Conservation (phyloP, 2,329 filamentous ascomycete genomes). For the Ascochyta lentis region DNA sequence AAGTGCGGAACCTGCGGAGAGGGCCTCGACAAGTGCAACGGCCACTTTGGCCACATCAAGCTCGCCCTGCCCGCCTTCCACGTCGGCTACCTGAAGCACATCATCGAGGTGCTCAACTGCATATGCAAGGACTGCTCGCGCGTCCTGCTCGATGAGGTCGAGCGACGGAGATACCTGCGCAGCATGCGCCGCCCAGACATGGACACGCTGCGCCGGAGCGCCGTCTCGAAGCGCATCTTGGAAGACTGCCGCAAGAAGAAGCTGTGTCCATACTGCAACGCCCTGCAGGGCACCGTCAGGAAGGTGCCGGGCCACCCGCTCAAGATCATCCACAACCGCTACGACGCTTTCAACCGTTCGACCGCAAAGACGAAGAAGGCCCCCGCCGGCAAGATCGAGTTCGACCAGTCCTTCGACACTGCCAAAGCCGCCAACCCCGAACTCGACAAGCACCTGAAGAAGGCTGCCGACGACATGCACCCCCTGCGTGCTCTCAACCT, state of each 20-base stretch:
- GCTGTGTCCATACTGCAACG: conserved; percentile 78
- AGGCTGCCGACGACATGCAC: conserved; percentile 93
- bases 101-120: conserved; percentile 88
- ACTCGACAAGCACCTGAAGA: conserved; percentile 87
- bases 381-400: conserved; percentile 80
- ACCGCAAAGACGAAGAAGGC: conserved; percentile 83
- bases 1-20: conserved; percentile 84
- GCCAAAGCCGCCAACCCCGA: conserved; percentile 81
- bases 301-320: conserved; percentile 83
- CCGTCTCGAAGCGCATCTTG: conserved; percentile 86
- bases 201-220: conserved; percentile 84
- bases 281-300: conserved; percentile 88
- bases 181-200: conserved; percentile 81
- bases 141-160: conserved; percentile 80
- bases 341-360: conserved; percentile 84
- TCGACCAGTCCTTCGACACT: conserved; percentile 83
- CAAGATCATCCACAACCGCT: conserved; percentile 95
- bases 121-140: conserved; percentile 93
- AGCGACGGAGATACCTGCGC: conserved; percentile 78
- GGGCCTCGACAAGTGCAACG: conserved; percentile 82
- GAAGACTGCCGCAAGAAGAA: conserved; percentile 89
- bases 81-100: conserved; percentile 93
- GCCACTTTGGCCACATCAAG: conserved; percentile 93
- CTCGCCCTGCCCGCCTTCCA: conserved; percentile 93
- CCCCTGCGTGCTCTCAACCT: conserved; percentile 87